Evolutionary conservation across 2,329 filamentous ascomycete genomes (phyloP).

Genomic region (Colletotrichum caudatum): DNA sequence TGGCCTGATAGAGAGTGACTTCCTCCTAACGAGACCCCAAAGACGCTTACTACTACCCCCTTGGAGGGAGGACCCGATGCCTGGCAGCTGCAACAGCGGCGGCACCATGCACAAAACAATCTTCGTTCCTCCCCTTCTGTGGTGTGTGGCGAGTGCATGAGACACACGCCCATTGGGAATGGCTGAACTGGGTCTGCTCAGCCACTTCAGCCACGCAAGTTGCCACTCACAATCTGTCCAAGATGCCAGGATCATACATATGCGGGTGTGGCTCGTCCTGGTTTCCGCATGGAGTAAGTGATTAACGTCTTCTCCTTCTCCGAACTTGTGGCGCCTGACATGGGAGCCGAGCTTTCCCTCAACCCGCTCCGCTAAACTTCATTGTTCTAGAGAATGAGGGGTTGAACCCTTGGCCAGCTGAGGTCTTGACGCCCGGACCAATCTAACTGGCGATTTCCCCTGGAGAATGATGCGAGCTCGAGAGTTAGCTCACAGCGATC

Average conservation of each 20-base stretch:
- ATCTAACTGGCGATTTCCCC: slow-evolving; percentile 30
- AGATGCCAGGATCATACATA: background rate
- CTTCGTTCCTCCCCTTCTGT: slow-evolving; percentile 15
- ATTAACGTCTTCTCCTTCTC: slow-evolving; percentile 19
- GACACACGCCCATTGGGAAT: slow-evolving; percentile 6
- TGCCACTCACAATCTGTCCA: background rate
- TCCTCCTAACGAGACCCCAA: slow-evolving; percentile 34
- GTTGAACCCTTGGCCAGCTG: slow-evolving; percentile 34
- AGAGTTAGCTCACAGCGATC: slow-evolving; percentile 21
- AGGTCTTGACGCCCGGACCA: slow-evolving; percentile 12
- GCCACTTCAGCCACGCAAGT: slow-evolving; percentile 33
- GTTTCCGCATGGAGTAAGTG: slow-evolving; percentile 21
- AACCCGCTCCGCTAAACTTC: slow-evolving; percentile 13
- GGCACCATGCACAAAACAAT: slow-evolving; percentile 12
- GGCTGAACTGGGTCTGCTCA: slow-evolving; percentile 13
- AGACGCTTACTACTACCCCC: slow-evolving; percentile 23
- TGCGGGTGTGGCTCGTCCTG: slow-evolving; percentile 22
- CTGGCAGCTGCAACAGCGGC: slow-evolving; percentile 19
- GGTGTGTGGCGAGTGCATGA: slow-evolving; percentile 39
- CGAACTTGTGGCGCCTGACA: slow-evolving; percentile 11
- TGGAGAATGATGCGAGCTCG: slow-evolving; percentile 24
- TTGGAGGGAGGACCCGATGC: background rate
- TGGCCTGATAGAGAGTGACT: slow-evolving; percentile 43
- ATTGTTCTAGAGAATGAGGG: slow-evolving; percentile 17
- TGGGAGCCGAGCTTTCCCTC: slow-evolving; percentile 19